Evolutionary conservation across 768 basidiomycete species (phyloP), one percentile per base, ranked within the genome.

Genomic region (Nidularia pulvinata): DNA sequence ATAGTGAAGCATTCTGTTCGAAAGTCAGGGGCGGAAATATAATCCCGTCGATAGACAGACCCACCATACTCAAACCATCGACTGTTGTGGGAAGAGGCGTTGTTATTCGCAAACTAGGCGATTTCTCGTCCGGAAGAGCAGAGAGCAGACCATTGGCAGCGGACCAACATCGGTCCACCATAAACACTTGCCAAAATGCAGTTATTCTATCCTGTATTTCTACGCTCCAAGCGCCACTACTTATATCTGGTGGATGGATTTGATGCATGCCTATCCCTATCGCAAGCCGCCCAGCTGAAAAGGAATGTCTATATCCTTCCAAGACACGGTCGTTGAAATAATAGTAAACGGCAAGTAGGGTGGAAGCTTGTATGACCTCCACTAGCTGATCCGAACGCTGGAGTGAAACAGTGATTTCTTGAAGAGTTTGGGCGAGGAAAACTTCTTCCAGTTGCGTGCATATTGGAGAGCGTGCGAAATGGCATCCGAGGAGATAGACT

Each of bases 151-250:
- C 82, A 57, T 77, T 79, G 2, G 76, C 78, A 5, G 80, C 77
- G 13, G 82, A 75, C 82, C 84, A 85, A 33, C 78, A 78, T 30
- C 83, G 74, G 57, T 86, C 84, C n/a, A 85, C 74, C 64, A 78
- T 76, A 59, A 82, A 85, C 16, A 83, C 74, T 64, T 84, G 81
- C 84, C 84, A 86, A 63, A 85, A 84, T 6, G 79, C 74, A 5
- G 76, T 68, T 19, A 83, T 70, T 33, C 78, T 71, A 54, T 86
- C 80, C 33, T 69, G 63, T 49, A 78, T 65, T 58, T 81, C 79
- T 22, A 22, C 22, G 9, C 11, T 7, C 9, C 33, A 65, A 62
- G 22, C 66, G 65, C 58, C 33, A 59, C 55, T 36, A 59, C 57
- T 22, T n/a, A n/a, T n/a, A 49, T 61, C 56, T 19, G 59, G 57